Evolutionary conservation across 129 eudicot genomes (phyloP), one percentile per base, ranked within the genome.

Genomic region (Gnaphalium uliginosum): DNA sequence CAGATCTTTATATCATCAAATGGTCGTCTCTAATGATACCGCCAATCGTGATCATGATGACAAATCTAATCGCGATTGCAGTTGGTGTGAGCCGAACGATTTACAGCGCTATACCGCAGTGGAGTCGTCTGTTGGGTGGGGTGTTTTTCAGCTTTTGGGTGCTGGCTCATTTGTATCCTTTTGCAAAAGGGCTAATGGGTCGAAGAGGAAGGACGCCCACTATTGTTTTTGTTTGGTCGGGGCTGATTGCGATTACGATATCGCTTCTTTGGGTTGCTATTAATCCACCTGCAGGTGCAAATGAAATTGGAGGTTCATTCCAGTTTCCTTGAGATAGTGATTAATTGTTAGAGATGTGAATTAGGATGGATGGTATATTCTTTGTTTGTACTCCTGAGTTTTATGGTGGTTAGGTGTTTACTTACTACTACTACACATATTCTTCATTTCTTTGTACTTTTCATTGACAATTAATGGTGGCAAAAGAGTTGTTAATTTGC

Each of bases 111-210:
- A 78, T 74, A 56, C 87, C 89, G 41, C 86, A 87, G 37, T 87
- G 92, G 92, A 87, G 92, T 35, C 89, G 86, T 7, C 50, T 87
- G 74, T 50, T 87, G 46, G 92, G 92, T 0, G 92, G 92, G 22
- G 92, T 87, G 27, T 87, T 87, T 56, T 87, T 87, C 56, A 87
- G 92, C 75, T 85, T 87, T 57, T 87, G 92, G 92, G 92, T 87
- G 17, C 75, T 87, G 86, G 89, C 89, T 29, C 92, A 87, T 74
- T 48, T 87, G 46, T 87, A 82, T 71, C 92, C 92, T 0, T 87
- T 87, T 22, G 92, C 92, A 0, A 87, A 87, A 48, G 92, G 92
- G 66, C 77, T 87, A 0, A 87, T 87, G 89, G 92, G 92, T 48
- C 83, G 89, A 76, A 74, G 92, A 73, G 92, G 92, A n/a, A 81